These are phyloP conservation scores for Globisporangium cylindrosporum DNA, from an alignment of 352 stramenopile genomes.

Conservation along the genomic window DNA sequence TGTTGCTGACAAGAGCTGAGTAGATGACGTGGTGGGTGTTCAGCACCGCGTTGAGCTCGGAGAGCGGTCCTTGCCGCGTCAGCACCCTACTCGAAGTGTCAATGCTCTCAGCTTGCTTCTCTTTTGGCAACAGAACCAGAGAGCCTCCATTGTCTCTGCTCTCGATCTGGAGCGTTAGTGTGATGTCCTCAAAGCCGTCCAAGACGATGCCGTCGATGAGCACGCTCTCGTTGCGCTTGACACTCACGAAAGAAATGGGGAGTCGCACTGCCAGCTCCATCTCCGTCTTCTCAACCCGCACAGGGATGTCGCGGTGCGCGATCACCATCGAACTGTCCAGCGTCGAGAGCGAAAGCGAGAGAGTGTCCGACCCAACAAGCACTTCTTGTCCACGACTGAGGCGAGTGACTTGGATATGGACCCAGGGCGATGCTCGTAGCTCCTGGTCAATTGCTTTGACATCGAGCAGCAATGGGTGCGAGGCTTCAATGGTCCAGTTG, in stretches of 20 bases:
- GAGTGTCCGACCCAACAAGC: conserved; percentile 2
- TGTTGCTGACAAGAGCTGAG: background rate
- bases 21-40: conserved; percentile 12
- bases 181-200: conserved; percentile 12
- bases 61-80: conserved; percentile 7
- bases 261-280: conserved; percentile 11
- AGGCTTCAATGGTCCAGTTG: conserved; percentile 15
- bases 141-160: background rate
- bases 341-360: conserved; percentile 10
- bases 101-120: background rate
- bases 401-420: conserved; percentile 4
- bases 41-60: conserved; percentile 17
- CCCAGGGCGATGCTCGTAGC: background rate
- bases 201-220: conserved; percentile 11
- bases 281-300: conserved; percentile 8
- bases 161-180: conserved; percentile 9
- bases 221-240: conserved; percentile 7
- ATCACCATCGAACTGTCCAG: background rate
- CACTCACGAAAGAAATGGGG: conserved; percentile 6
- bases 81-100: background rate
- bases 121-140: conserved; percentile 6
- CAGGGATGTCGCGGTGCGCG: background rate
- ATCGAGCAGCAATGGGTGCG: conserved; percentile 8
- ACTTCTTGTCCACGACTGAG: conserved; percentile 7
- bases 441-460: background rate